A percentile compares a stretch with the other conserved stretches of the same genome.
phyloP scores from a whole-genome alignment of 306 rosid species.

The Lathyrus oleraceus region DNA sequence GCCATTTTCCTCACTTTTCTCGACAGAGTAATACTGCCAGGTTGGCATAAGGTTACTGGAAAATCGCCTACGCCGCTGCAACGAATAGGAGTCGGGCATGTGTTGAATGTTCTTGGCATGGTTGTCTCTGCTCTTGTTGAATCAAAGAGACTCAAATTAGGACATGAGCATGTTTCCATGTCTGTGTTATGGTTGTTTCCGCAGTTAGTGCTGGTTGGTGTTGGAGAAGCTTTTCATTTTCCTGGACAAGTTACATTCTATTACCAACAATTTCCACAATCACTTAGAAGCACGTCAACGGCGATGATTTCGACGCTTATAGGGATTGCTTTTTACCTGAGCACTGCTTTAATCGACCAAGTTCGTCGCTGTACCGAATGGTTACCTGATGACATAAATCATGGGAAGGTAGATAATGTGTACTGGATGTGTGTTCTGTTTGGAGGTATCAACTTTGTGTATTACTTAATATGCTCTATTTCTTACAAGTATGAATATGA shows the following conservation, averaged over 20 bases:
- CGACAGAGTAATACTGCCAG: slow-evolving; percentile 52
- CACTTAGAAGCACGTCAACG: slow-evolving; percentile 56
- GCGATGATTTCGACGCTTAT: slow-evolving; percentile 55
- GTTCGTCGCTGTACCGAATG: slow-evolving; percentile 51
- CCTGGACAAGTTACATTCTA: slow-evolving; percentile 67
- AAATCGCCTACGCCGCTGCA: slow-evolving; percentile 45
- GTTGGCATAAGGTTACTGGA: slow-evolving; percentile 43
- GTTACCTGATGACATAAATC: slow-evolving; percentile 59
- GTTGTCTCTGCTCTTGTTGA: slow-evolving; percentile 59
- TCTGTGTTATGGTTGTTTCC: slow-evolving; percentile 58
- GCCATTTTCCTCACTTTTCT: slow-evolving; percentile 45
- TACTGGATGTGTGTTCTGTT: slow-evolving; percentile 57
- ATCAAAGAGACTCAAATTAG: slow-evolving; percentile 56
- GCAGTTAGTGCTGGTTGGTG: slow-evolving; percentile 53
- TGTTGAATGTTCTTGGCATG: slow-evolving; percentile 44
- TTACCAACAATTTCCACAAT: slow-evolving; percentile 61
- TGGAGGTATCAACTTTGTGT: slow-evolving; percentile 58
- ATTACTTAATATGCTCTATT: slow-evolving; percentile 44
- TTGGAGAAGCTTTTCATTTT: slow-evolving; percentile 73
- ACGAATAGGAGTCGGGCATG: slow-evolving; percentile 58
- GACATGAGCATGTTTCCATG: slow-evolving; percentile 37
- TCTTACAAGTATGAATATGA: slow-evolving; percentile 50
- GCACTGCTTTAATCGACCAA: slow-evolving; percentile 46
- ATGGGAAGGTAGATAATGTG: slow-evolving; percentile 52
- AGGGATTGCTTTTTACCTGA: slow-evolving; percentile 50